Percentiles rank a stretch among this genome's conserved stretches.
Evolutionary conservation across 2,329 filamentous ascomycete species (phyloP).

Genomic region (Aspergillus fischeri): DNA sequence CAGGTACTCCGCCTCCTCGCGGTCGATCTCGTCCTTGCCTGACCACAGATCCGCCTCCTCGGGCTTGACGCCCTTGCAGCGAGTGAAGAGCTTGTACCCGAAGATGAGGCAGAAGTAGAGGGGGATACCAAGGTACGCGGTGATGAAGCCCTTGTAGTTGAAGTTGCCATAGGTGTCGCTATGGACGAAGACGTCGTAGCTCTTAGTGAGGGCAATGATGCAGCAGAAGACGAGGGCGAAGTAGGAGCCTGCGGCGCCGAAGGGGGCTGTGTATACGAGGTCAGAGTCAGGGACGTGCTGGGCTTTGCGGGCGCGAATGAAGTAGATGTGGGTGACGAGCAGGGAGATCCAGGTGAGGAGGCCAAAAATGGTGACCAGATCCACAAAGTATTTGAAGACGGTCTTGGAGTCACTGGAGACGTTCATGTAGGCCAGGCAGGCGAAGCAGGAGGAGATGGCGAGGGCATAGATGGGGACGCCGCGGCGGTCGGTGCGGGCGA

Average conservation of each 20-base stretch:
- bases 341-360: conserved; percentile 66
- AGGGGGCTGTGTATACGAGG: conserved; percentile 64
- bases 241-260: conserved; percentile 67
- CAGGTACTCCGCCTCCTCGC: conserved; percentile 67
- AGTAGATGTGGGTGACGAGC: conserved; percentile 64
- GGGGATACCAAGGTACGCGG: conserved; percentile 72
- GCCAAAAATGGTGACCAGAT: conserved; percentile 64
- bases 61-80: conserved; percentile 53
- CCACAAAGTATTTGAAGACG: conserved; percentile 64
- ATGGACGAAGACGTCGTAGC: conserved; percentile 67
- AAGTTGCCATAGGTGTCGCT: conserved; percentile 51
- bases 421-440: conserved; percentile 66
- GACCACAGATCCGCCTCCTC: conserved; percentile 64
- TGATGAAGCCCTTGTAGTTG: conserved; percentile 73
- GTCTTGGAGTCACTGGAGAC: conserved; percentile 53
- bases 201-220: conserved; percentile 76
- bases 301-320: conserved; percentile 58
- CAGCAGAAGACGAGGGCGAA: conserved; percentile 65
- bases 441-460: conserved; percentile 57
- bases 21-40: conserved; percentile 69
- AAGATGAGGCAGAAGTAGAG: conserved; percentile 67
- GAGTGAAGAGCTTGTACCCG: conserved; percentile 60
- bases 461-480: conserved; percentile 69
- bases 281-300: conserved; percentile 54
- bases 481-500: conserved; percentile 65